phyloP scores from a whole-genome alignment of 2,329 filamentous ascomycete genomes.

The Neonectria sp. region DNA sequence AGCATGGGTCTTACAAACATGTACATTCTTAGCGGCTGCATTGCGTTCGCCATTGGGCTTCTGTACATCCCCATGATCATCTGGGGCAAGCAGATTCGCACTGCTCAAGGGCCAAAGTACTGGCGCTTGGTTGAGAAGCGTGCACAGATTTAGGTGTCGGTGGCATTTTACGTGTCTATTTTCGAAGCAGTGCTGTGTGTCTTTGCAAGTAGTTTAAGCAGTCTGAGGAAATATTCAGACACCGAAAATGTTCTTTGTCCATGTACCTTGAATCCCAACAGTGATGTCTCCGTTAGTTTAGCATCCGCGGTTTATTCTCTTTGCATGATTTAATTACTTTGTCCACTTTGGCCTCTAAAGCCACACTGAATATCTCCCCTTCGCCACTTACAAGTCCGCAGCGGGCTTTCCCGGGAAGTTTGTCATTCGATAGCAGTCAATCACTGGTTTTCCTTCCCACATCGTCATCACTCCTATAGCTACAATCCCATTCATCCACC shows the following conservation, averaged over 20 bases:
- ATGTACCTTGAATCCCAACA: not conserved
- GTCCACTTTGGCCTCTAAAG: too few relatives aligned
- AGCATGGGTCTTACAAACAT: constrained; percentile 50
- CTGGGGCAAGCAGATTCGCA: constrained; percentile 51
- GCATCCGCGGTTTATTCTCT: too few relatives aligned
- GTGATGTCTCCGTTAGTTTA: not conserved
- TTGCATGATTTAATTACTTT: too few relatives aligned
- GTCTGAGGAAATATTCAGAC: not conserved
- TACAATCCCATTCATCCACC: constrained; percentile 38
- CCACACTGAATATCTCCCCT: too few relatives aligned
- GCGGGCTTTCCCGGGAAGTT: constrained; percentile 38
- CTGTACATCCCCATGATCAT: constrained; percentile 50
- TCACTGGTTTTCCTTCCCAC: constrained; percentile 36
- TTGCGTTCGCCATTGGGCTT: constrained; percentile 43
- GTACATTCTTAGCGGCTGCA: constrained; percentile 44
- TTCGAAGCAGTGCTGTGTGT: too few relatives aligned
- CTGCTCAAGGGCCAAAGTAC: constrained; percentile 40
- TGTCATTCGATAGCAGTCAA: constrained; percentile 41
- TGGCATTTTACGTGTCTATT: not conserved
- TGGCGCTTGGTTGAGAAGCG: constrained; percentile 41
- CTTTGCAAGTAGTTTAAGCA: not conserved
- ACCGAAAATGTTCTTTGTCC: not conserved
- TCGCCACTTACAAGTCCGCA: constrained; percentile 10
- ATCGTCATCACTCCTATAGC: constrained; percentile 38
- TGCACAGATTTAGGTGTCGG: constrained; percentile 27